These are phyloP conservation scores for Acidomyces sp. DNA, from an alignment of 495 filamentous ascomycete species.

Conservation along the genomic window DNA sequence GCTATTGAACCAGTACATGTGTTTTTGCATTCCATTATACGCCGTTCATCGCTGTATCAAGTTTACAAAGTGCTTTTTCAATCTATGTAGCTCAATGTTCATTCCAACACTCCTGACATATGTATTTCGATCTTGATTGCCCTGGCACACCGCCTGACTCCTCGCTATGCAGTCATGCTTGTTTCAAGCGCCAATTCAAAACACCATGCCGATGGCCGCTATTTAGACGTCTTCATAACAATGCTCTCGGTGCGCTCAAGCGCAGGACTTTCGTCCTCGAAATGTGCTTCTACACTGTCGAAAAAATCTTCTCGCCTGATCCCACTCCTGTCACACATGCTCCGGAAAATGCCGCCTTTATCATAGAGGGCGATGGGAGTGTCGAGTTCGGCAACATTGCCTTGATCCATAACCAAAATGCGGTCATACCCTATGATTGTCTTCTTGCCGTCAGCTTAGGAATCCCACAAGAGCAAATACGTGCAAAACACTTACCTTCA, in stretches of 20 bases:
- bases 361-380: slow-evolving; percentile 57
- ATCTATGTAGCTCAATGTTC: no score
- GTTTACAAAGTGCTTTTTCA: no score
- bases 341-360: slow-evolving; percentile 61
- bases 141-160: no score
- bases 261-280: slow-evolving; percentile 15
- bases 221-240: no score
- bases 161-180: no score
- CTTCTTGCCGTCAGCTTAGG: slow-evolving; percentile 4
- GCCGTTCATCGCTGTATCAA: no score
- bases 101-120: no score
- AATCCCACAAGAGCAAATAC: neutral
- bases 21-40: no score
- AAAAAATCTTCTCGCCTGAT: slow-evolving; percentile 65
- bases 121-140: no score
- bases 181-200: no score
- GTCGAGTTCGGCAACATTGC: slow-evolving; percentile 72
- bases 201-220: no score
- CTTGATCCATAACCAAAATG: slow-evolving; percentile 90
- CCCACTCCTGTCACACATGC: slow-evolving; percentile 87
- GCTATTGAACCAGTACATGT: no score
- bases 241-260: slow-evolving; percentile 13
- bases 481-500: slow-evolving; percentile 74
- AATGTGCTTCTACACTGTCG: slow-evolving; percentile 12
- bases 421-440: slow-evolving; percentile 51